Base-by-base conservation (phyloP, 2,329 filamentous ascomycete species). In the Colletotrichum destructivum region DNA sequence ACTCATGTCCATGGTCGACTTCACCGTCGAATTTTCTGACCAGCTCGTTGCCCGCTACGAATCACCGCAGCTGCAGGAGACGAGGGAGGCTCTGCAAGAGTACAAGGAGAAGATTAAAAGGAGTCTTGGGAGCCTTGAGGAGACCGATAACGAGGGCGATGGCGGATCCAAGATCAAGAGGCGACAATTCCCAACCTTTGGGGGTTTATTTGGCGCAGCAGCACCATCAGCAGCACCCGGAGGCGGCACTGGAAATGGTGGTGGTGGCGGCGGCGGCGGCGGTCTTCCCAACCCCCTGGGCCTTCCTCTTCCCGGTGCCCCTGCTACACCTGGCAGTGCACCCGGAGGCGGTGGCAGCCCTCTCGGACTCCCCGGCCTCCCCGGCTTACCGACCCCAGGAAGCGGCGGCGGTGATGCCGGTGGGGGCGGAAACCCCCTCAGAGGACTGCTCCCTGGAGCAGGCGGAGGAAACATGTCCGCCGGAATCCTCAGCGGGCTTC, bases 1-100 rank as follows among this genome's bases (percentile, higher is more conserved):
- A 2, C 51, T 75, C 4, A 40, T 75, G 51, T 57, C 63, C n/a
- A 64, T 75, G 62, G 72, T 75, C 2, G 73, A 75, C 40, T 66
- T 70, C 42, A 74, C 62, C 4, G 62, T 62, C 15, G 73, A 75
- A 5, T 40, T 75, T 15, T 72, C 73, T 1, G 62, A 70, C 2
- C 44, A 63, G 11, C 56, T 75, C 1, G 72, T 60, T 3, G 49
- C 62, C 1, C 69, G 59, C 3, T 67, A 73, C 42, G 72, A 74
- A 6, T 54, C 65, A 3, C 51, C 69, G 3, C 59, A 72, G 15
- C 35, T 74, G 2, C 65, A 59, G 42, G 62, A 72, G 52, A 73
- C 73, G 2, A 66, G 23, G 13, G 69, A 74, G 9, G 35, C 72
- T 1, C 49, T 75, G 26, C 62, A 59, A 4, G 55, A 63, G 12